Evolutionary conservation across 345 rosid genomes (phyloP).

Genomic region (Gossypium stocksii): DNA sequence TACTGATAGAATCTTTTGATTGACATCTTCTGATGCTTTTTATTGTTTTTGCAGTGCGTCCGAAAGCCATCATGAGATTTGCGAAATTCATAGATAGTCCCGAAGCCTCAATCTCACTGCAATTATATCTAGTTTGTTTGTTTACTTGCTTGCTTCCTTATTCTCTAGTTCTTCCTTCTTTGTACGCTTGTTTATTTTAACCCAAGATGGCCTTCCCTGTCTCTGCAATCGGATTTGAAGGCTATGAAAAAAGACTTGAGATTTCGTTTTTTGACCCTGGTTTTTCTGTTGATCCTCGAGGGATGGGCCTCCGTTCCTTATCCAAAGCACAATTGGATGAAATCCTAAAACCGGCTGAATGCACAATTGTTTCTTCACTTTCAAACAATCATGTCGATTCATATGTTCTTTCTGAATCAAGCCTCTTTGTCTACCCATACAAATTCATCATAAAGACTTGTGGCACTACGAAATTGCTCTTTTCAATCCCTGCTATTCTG

Average conservation of each 20-base stretch:
- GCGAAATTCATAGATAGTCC: conserved; percentile 16
- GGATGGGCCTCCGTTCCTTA: conserved; percentile 62
- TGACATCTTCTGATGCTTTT: conserved; percentile 2
- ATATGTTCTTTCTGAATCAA: conserved; percentile 92
- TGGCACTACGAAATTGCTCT: conserved; percentile 89
- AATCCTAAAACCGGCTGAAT: conserved; percentile 72
- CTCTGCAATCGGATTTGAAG: conserved; percentile 96
- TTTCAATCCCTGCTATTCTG: conserved; percentile 86
- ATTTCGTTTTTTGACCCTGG: conserved; percentile 67
- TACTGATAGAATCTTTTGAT: not conserved
- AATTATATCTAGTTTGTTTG: conserved; percentile 20
- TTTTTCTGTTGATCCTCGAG: conserved; percentile 57
- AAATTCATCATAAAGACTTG: conserved; percentile 93
- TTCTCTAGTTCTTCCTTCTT: conserved; percentile 43
- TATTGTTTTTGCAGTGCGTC: conserved; percentile 51
- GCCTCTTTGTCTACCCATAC: conserved; percentile 91
- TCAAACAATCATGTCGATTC: conserved; percentile 75
- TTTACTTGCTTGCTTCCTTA: conserved; percentile 21
- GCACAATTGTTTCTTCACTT: conserved; percentile 84
- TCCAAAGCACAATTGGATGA: conserved; percentile 67
- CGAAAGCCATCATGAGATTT: conserved; percentile 77
- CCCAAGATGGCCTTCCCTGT: conserved; percentile 48
- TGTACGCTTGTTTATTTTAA: conserved; percentile 25
- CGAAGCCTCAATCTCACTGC: conserved; percentile 19
- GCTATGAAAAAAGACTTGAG: conserved; percentile 93